These are phyloP conservation scores for Paraphoma sp. DNA, from an alignment of 2,329 filamentous ascomycete genomes.

Conservation along the genomic window DNA sequence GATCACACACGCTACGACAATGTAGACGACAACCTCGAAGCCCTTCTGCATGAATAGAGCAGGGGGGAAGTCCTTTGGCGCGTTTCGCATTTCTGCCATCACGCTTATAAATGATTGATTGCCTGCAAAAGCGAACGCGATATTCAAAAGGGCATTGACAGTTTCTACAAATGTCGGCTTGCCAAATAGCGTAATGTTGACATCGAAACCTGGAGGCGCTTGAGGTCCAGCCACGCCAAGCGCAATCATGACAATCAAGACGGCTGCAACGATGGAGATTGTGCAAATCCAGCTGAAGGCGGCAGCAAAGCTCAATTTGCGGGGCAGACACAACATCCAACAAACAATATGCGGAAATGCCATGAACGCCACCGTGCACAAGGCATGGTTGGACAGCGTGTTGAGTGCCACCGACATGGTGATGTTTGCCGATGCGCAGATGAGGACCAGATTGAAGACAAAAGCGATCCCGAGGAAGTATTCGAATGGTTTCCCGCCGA, in stretches of 20 bases:
- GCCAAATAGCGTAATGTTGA: constrained; percentile 27
- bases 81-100: constrained; percentile 68
- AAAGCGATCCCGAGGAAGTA: constrained; percentile 32
- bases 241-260: constrained; percentile 71
- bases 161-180: constrained; percentile 36
- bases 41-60: constrained; percentile 65
- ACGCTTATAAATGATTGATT: constrained; percentile 72
- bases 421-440: constrained; percentile 37
- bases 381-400: constrained; percentile 65
- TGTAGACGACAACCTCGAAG: constrained; percentile 64
- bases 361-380: constrained; percentile 70
- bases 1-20: constrained; percentile 71
- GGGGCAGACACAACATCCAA: constrained; percentile 64
- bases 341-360: constrained; percentile 67
- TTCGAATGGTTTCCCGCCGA: constrained; percentile 35
- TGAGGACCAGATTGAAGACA: constrained; percentile 35
- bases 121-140: constrained; percentile 72
- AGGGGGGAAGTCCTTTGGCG: constrained; percentile 63
- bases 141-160: constrained; percentile 57
- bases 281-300: constrained; percentile 63
- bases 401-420: constrained; percentile 66
- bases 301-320: constrained; percentile 68
- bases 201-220: constrained; percentile 35
- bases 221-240: constrained; percentile 61
- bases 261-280: constrained; percentile 67